These are phyloP conservation scores for Tausonia pullulans DNA, from an alignment of 1,284 basidiomycete genomes.

Conservation along the genomic window DNA sequence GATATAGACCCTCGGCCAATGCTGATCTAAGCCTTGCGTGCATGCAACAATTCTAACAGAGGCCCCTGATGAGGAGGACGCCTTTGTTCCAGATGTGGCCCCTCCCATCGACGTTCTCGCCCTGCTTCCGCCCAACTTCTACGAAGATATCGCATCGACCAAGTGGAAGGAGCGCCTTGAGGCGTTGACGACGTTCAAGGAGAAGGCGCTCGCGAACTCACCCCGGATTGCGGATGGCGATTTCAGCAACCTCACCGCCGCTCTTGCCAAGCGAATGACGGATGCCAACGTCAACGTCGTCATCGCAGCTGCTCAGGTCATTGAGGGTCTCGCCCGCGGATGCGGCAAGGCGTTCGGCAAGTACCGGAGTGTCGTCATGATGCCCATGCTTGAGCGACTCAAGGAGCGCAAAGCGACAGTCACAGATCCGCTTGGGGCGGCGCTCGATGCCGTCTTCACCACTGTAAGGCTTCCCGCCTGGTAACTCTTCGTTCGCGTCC, in stretches of 20 bases:
- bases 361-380: slow-evolving; percentile 62
- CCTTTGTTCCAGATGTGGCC: slow-evolving; percentile 58
- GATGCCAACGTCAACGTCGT: slow-evolving; percentile 97
- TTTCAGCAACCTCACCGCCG: slow-evolving; percentile 54
- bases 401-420: slow-evolving; percentile 91
- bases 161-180: slow-evolving; percentile 99
- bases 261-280: slow-evolving; percentile 67
- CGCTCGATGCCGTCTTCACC: slow-evolving; percentile 79
- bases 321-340: slow-evolving; percentile 78
- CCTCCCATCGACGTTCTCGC: slow-evolving; percentile 66
- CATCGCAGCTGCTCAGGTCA: slow-evolving; percentile 70
- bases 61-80: slow-evolving; percentile 11
- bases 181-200: slow-evolving; percentile 46
- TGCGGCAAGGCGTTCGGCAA: slow-evolving; percentile 61
- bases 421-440: slow-evolving; percentile 75
- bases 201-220: slow-evolving; percentile 34
- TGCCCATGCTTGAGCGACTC: slow-evolving; percentile 73
- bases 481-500: neutral
- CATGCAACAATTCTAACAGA: too few relatives aligned
- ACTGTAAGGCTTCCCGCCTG: slow-evolving; percentile 46
- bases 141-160: slow-evolving; percentile 63
- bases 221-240: slow-evolving; percentile 71
- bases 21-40: too few relatives aligned
- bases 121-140: slow-evolving; percentile 63
- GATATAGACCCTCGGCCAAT: too few relatives aligned